Evolutionary conservation across 805 yeast genomes (phyloP).

Genomic region (Cyberlindnera xishuangbannaensis): DNA sequence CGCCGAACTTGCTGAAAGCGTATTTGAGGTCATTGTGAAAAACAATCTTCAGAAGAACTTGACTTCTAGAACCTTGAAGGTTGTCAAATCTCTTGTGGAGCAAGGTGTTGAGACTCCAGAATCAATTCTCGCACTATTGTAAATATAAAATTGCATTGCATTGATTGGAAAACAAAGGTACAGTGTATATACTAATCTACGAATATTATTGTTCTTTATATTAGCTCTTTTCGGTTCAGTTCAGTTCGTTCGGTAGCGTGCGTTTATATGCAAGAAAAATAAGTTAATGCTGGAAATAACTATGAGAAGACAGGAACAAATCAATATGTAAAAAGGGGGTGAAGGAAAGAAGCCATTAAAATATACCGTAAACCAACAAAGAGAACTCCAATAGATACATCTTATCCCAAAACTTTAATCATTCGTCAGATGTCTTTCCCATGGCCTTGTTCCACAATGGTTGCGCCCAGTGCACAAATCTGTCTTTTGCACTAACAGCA

Average conservation of each 20-base stretch:
- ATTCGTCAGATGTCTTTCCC: conserved; percentile 20
- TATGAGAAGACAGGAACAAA: no score
- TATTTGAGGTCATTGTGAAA: conserved; percentile 11
- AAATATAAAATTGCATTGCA: conserved; percentile 9
- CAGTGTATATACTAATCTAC: background rate
- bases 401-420: no score
- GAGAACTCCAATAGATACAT: no score
- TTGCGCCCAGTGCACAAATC: conserved; percentile 60
- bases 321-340: background rate
- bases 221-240: no score
- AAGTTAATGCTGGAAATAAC: no score
- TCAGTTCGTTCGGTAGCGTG: no score
- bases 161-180: background rate
- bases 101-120: conserved; percentile 17
- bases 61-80: conserved; percentile 4
- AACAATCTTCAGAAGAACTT: conserved; percentile 4
- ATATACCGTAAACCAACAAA: background rate
- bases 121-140: conserved; percentile 7
- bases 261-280: no score
- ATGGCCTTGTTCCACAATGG: conserved; percentile 68
- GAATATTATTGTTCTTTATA: no score
- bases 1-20: conserved; percentile 17
- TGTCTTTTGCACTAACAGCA: conserved; percentile 54
- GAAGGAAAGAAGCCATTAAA: background rate
- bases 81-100: conserved; percentile 7